These are phyloP conservation scores for Centrapalus pauciflorus DNA, from an alignment of 129 eudicot genomes.

Conservation along the genomic window DNA sequence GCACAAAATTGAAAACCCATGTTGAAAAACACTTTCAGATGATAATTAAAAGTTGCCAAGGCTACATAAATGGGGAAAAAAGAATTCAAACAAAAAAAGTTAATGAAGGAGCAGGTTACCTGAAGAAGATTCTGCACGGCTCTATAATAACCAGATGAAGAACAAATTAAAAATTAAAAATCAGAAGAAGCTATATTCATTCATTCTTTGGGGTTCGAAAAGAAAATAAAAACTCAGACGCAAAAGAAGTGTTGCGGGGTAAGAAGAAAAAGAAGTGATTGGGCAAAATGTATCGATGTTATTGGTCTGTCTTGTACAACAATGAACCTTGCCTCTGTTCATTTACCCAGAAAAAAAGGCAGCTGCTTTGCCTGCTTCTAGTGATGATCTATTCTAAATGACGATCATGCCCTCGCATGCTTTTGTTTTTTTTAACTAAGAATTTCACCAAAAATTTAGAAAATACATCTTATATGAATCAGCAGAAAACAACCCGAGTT, in stretches of 20 bases:
- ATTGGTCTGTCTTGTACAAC: constrained; percentile 15
- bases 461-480: too few relatives aligned
- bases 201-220: neutral
- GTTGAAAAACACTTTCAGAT: constrained; percentile 15
- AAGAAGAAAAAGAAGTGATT: constrained; percentile 5
- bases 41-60: constrained; percentile 7
- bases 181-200: neutral
- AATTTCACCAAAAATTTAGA: too few relatives aligned
- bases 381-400: neutral
- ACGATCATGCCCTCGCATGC: constrained; percentile 20
- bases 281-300: constrained; percentile 18
- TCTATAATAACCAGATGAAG: constrained; percentile 18
- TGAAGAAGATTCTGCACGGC: constrained; percentile 17
- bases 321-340: constrained; percentile 14
- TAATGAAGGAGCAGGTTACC: constrained; percentile 14
- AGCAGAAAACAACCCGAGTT: too few relatives aligned
- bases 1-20: constrained; percentile 16
- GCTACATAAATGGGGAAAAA: neutral
- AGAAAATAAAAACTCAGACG: neutral
- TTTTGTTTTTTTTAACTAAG: too few relatives aligned
- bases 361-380: neutral
- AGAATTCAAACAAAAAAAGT: too few relatives aligned
- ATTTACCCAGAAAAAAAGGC: constrained; percentile 25
- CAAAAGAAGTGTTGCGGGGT: neutral
- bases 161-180: neutral